Evolutionary conservation across 306 rosid species (phyloP).

Genomic region (Fragaria ananassa): DNA sequence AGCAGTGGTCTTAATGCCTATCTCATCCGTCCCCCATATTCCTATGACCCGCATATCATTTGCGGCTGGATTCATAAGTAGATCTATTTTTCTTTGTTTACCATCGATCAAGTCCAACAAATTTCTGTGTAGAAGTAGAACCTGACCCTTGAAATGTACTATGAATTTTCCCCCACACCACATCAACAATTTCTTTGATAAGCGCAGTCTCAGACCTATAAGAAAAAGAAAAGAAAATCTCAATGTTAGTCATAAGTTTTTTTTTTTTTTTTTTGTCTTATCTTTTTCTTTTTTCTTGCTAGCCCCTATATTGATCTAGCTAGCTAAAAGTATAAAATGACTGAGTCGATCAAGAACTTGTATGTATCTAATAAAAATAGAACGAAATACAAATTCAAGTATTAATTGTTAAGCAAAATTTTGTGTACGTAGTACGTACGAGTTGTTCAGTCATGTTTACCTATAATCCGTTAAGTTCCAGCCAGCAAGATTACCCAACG

Average conservation of each 20-base stretch:
- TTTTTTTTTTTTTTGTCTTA: too few relatives aligned
- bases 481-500: constrained; percentile 14
- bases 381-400: neutral
- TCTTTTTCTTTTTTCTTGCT: too few relatives aligned
- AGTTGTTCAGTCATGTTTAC: neutral
- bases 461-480: neutral
- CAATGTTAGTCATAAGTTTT: too few relatives aligned
- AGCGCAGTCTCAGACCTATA: neutral
- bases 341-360: too few relatives aligned
- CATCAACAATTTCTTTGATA: neutral
- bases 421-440: too few relatives aligned
- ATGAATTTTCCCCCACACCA: neutral
- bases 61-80: neutral
- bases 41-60: neutral
- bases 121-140: neutral
- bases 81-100: neutral
- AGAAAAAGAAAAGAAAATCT: neutral
- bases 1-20: neutral
- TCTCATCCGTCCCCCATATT: neutral
- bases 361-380: too few relatives aligned
- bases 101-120: too few relatives aligned
- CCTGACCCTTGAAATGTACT: neutral
- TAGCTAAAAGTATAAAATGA: too few relatives aligned
- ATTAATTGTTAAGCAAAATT: too few relatives aligned
- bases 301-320: too few relatives aligned